Conservation (phyloP, 106 monocot species). For the Allium fistulosum region DNA sequence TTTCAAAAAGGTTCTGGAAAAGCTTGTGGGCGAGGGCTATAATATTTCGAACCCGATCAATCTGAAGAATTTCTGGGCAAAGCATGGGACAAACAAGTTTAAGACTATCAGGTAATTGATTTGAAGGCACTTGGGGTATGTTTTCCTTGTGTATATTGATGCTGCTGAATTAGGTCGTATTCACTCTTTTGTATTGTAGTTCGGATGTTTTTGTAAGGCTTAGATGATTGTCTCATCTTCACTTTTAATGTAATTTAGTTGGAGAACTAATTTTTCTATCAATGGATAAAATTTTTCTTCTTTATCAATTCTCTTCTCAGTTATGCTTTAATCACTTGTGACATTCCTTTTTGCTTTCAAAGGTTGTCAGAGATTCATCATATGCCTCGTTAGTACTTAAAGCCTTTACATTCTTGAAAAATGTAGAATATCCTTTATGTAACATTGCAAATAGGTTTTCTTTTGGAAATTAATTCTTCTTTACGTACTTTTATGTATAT, state of each 20-base stretch:
- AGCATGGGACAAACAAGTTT: slow-evolving; percentile 64
- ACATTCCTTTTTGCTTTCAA: too few species aligned
- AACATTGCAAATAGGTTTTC: too few species aligned
- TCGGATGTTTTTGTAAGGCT: background rate
- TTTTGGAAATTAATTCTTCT: too few species aligned
- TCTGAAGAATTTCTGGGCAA: slow-evolving; percentile 46
- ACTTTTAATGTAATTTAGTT: background rate
- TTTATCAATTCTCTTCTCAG: too few species aligned
- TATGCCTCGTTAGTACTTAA: too few species aligned
- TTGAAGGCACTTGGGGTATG: background rate
- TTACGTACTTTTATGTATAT: too few species aligned
- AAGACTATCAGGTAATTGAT: slow-evolving; percentile 41
- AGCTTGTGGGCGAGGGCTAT: slow-evolving; percentile 42
- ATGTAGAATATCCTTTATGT: too few species aligned
- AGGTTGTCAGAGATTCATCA: too few species aligned
- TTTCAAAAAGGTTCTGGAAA: slow-evolving; percentile 55
- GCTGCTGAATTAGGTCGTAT: background rate
- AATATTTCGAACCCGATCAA: slow-evolving; percentile 44
- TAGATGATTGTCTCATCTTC: background rate
- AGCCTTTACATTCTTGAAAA: too few species aligned
- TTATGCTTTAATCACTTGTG: too few species aligned
- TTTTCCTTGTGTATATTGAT: slow-evolving; percentile 17
- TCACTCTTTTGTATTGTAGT: background rate
- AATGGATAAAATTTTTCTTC: too few species aligned
- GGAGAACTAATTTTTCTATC: background rate